Base-by-base conservation (phyloP, 2,329 filamentous ascomycete species). In the Fusarium keratoplasticum region DNA sequence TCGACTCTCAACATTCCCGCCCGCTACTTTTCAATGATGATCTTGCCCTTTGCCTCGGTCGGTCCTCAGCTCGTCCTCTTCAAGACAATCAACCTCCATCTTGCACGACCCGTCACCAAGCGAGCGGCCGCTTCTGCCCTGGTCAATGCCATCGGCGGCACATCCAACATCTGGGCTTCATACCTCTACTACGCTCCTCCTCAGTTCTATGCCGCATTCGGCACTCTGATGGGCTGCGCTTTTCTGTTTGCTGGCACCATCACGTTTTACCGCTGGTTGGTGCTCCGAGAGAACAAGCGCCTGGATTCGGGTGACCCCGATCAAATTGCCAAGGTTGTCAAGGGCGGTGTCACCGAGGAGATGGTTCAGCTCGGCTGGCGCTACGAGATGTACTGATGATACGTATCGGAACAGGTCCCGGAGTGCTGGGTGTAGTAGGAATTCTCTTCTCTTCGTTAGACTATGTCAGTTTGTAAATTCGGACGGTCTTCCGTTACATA, bases 11-110 rank as follows among this genome's bases (percentile, higher is more conserved):
- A 83, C 62, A 71, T 81, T 5, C 82, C 81, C 3, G 83, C 83
- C 0, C 82, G 84, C 0, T 85, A 85, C 66, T 84, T 85, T 67
- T 76, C 82, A 57, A 84, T 85, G 81, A 82, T 85, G 78, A 79
- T 85, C 11, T 68, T 86, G 18, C 83, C 75, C 1, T 71, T 69
- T 22, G 58, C 72, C 0, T 84, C 80, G 2, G 83, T 84, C 35
- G 83, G 82, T 2, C 83, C 83, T 1, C 83, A 84, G 61, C 78
- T 84, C 6, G 78, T 84, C 6, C 77, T 84, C 4, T 84, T 81
- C 78, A 85, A 85, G 72, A 85, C 82, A 0, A 82, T 84, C 63
- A 84, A 84, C 61, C 72, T 84, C 16, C 82, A 84, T 52, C 78
- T 86, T 7, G 82, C 84, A 10, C 81, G 84, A 2, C 84, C 84